A percentile compares a stretch with the other conserved stretches of the same genome.
Conservation (phyloP, 1,284 basidiomycete genomes). For the Trametes versicolor region DNA sequence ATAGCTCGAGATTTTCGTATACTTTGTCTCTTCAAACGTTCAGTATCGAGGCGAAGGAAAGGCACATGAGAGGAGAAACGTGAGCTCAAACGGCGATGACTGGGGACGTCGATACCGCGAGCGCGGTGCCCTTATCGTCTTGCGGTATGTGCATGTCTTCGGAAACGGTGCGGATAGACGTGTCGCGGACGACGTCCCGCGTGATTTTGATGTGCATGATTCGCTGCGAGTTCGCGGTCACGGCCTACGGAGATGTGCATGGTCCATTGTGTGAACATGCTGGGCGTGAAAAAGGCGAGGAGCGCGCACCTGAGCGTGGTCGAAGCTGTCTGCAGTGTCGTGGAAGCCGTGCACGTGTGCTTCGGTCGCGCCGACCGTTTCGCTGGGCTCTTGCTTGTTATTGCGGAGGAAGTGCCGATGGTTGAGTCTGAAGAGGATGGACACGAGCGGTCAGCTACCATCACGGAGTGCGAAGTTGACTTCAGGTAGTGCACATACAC, state of each 20-base stretch:
- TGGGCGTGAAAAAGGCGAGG: background rate
- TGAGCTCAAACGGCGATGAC: background rate
- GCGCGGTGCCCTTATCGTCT: background rate
- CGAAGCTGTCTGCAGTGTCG: background rate
- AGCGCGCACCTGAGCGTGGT: constrained; percentile 6
- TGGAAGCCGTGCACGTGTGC: background rate
- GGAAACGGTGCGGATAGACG: constrained; percentile 2
- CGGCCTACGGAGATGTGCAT: no score
- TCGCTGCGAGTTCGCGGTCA: background rate
- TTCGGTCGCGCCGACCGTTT: background rate
- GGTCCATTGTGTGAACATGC: background rate
- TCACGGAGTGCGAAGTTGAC: background rate
- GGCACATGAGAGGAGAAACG: no score
- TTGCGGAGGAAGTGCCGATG: constrained; percentile 14
- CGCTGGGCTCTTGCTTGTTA: background rate
- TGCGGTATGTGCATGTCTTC: constrained; percentile 2
- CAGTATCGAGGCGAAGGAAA: no score
- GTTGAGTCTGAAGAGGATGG: background rate
- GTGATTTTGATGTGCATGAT: constrained; percentile 16
- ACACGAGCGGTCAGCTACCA: no score
- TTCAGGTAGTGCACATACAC: background rate
- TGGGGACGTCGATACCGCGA: background rate
- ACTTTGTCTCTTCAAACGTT: no score
- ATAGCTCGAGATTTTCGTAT: no score
- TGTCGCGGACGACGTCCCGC: constrained; percentile 9